These are phyloP conservation scores for Pseudogymnoascus sp. DNA, from an alignment of 2,329 filamentous ascomycete species.

Conservation along the genomic window DNA sequence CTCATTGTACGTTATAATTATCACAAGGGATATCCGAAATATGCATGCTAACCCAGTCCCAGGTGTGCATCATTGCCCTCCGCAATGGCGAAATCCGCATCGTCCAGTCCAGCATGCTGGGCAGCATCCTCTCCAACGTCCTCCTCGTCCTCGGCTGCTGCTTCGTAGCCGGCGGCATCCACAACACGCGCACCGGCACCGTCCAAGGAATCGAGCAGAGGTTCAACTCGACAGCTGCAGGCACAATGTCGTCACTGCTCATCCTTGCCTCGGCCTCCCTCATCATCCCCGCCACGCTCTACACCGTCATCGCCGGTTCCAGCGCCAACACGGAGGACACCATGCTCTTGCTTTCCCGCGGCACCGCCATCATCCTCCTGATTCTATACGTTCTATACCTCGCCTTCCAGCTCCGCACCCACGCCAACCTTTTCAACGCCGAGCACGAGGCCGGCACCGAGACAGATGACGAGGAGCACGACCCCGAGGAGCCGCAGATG, in stretches of 20 bases:
- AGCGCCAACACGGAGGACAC: constrained; percentile 42
- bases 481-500: constrained; percentile 46
- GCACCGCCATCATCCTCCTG: constrained; percentile 69
- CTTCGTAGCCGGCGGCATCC: constrained; percentile 68
- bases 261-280: constrained; percentile 63
- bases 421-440: constrained; percentile 64
- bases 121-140: constrained; percentile 90
- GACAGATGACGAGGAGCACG: constrained; percentile 33
- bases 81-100: constrained; percentile 82
- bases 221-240: constrained; percentile 71
- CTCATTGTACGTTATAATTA: constrained; percentile 39
- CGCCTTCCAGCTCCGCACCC: constrained; percentile 70
- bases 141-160: constrained; percentile 79
- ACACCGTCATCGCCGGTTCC: constrained; percentile 52
- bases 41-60: constrained; percentile 11
- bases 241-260: constrained; percentile 63
- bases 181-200: constrained; percentile 49
- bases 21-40: constrained; percentile 1
- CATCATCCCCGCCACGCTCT: constrained; percentile 73
- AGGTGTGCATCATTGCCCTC: constrained; percentile 91
- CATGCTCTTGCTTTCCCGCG: constrained; percentile 66
- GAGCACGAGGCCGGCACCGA: constrained; percentile 31
- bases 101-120: constrained; percentile 96
- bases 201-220: constrained; percentile 55
- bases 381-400: constrained; percentile 71